Evolutionary conservation across 352 stramenopile species (phyloP).

Genomic region (Pythium rishiriense): DNA sequence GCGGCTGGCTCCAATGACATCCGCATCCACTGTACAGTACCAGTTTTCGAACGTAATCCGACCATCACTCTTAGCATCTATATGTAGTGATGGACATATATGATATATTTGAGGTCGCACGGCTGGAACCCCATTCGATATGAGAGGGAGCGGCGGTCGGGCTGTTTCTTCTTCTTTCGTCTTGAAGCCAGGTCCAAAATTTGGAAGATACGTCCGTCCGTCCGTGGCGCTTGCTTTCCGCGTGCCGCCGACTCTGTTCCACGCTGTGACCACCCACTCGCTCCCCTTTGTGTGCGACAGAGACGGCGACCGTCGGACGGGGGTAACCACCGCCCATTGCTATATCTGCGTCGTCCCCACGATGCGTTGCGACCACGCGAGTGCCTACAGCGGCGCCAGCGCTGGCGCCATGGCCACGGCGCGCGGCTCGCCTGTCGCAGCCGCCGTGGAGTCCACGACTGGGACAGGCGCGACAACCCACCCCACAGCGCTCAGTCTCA

Average conservation of each 20-base stretch:
- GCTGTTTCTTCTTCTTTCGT: not conserved
- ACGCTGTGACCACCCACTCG: not conserved
- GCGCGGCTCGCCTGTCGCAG: not conserved
- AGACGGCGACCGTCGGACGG: too few species aligned
- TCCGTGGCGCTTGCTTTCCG: not conserved
- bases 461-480: not conserved
- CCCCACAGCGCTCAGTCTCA: constrained; percentile 12
- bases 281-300: not conserved
- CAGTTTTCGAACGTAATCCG: not conserved
- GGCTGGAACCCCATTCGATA: too few species aligned
- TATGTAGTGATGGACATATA: not conserved
- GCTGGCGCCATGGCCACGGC: too few species aligned
- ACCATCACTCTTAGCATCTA: not conserved
- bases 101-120: too few species aligned
- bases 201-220: not conserved
- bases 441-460: not conserved
- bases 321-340: too few species aligned
- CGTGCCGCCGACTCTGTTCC: too few species aligned
- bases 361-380: not conserved
- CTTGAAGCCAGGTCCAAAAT: not conserved
- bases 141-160: not conserved
- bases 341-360: constrained; percentile 5
- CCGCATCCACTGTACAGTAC: not conserved
- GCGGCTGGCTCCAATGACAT: not conserved
- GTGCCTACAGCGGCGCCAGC: not conserved